Conservation (phyloP, 208 protist genomes). For the Trypanosoma theileri region DNA sequence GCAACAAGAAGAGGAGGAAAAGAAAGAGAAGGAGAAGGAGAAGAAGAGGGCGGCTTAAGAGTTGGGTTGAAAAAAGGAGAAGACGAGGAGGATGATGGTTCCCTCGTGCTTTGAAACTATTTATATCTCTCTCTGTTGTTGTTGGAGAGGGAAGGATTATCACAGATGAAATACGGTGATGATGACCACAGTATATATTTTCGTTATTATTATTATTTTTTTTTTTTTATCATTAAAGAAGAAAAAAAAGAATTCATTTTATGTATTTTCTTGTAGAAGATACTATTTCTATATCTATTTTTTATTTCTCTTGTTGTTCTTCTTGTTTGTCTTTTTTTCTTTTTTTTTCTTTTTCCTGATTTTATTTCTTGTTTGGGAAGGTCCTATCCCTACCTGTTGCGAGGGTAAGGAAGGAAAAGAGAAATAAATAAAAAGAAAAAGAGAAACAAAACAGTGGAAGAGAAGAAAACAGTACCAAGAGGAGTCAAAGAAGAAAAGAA, state of each 20-base stretch:
- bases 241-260: neutral
- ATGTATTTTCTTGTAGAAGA: neutral
- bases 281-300: conserved; percentile 5
- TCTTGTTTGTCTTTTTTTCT: conserved; percentile 3
- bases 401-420: neutral
- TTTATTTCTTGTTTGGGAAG: neutral
- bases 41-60: conserved; percentile 1
- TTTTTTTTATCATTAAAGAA: neutral
- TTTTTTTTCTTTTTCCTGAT: neutral
- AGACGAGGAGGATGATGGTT: conserved; percentile 26
- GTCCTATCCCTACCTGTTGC: neutral
- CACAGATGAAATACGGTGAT: too few relatives aligned
- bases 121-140: neutral
- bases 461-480: neutral
- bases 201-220: too few relatives aligned
- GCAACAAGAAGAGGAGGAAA: neutral
- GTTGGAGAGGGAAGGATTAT: neutral
- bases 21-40: neutral
- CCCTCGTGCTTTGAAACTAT: conserved; percentile 33
- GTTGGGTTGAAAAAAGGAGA: neutral
- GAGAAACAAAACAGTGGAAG: neutral
- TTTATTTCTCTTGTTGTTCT: conserved; percentile 15
- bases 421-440: conserved; percentile 16
- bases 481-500: neutral
- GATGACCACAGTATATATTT: too few relatives aligned